Conservation (phyloP, 257 asterid genomes). For the Capsicum baccatum region DNA sequence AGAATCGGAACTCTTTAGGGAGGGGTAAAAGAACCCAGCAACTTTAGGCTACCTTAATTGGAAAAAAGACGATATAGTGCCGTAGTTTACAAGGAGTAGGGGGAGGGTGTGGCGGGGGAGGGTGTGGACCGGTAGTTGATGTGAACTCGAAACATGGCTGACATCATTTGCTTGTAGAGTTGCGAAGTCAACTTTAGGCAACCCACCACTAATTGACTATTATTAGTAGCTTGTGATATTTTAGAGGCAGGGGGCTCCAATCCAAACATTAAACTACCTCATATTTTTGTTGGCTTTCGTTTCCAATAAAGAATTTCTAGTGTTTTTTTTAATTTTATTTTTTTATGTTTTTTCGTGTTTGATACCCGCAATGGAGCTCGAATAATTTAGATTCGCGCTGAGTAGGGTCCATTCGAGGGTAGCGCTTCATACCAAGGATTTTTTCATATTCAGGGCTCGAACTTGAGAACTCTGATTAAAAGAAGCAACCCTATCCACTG, state of each 20-base stretch:
- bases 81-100: not conserved
- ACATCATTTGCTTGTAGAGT: constrained; percentile 2
- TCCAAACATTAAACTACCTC: constrained; percentile 4
- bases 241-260: constrained; percentile 7
- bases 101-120: not conserved
- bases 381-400: too few relatives aligned
- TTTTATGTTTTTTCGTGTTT: too few relatives aligned
- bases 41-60: not conserved
- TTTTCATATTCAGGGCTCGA: too few relatives aligned
- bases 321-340: too few relatives aligned
- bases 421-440: too few relatives aligned
- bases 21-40: not conserved
- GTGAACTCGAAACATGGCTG: not conserved
- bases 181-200: not conserved
- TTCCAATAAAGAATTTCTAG: not conserved
- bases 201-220: not conserved
- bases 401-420: too few relatives aligned
- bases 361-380: too few relatives aligned
- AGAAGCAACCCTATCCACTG: too few relatives aligned
- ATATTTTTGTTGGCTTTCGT: constrained; percentile 4
- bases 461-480: too few relatives aligned
- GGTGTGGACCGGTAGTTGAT: not conserved
- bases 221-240: not conserved
- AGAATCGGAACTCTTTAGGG: too few relatives aligned
- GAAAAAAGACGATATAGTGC: not conserved